phyloP scores from a whole-genome alignment of 108 stramenopile genomes.

The Stephanodiscus triporus region DNA sequence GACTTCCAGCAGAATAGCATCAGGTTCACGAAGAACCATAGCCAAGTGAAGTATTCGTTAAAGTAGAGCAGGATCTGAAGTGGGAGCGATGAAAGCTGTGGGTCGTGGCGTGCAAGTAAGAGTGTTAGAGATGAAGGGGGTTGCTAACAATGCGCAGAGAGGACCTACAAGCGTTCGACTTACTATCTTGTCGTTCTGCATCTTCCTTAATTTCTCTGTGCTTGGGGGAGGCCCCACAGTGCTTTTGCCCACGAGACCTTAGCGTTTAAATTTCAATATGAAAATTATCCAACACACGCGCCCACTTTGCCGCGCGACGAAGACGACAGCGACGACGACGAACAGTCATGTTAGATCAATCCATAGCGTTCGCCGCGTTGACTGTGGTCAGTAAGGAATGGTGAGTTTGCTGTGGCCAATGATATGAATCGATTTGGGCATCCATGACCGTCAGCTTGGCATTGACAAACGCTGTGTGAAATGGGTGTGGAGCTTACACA shows the following conservation, averaged over 20 bases:
- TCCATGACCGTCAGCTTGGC: too few species aligned
- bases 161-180: neutral
- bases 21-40: slow-evolving; percentile 57
- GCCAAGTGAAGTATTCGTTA: slow-evolving; percentile 53
- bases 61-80: slow-evolving; percentile 66
- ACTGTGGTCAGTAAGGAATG: slow-evolving; percentile 8
- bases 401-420: neutral
- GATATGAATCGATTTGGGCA: too few species aligned
- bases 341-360: neutral
- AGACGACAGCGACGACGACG: neutral
- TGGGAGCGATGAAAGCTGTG: slow-evolving; percentile 58
- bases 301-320: neutral
- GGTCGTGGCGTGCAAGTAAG: neutral
- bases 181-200: slow-evolving; percentile 25
- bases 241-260: too few species aligned
- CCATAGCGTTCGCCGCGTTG: neutral
- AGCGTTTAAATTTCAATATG: neutral
- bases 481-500: too few species aligned
- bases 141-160: neutral
- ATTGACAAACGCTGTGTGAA: too few species aligned
- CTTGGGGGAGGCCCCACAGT: too few species aligned
- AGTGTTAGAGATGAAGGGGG: neutral
- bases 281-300: neutral
- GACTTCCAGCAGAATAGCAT: slow-evolving; percentile 59
- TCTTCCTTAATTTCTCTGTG: neutral